Evolutionary conservation across 139 green algal genomes (phyloP), one percentile per base, ranked within the genome.

Genomic region (Closterium sp.): DNA sequence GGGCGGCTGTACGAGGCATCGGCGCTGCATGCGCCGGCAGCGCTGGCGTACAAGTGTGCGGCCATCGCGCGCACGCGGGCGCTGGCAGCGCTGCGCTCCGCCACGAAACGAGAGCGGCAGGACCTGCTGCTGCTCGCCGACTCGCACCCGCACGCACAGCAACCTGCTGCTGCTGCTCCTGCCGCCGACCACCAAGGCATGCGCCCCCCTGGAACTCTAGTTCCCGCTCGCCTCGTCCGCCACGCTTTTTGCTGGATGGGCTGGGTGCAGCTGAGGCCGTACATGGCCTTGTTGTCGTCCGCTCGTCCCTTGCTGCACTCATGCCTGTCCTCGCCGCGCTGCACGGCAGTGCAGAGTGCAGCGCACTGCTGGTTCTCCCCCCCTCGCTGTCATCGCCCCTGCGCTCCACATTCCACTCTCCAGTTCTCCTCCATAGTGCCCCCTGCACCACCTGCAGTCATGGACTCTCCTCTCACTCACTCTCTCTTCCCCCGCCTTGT

Each of bases 11-110:
- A 89, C 86, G 86, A 89, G 32, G 8, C 35, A 33, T 31, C n/a
- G 32, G 66, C 55, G 16, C 86, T 89, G 35, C 34, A 30, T 23
- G 88, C 64, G 31, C 33, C 36, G 6, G 88, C 88, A 30, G 88
- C 88, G 7, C 64, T 91, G 88, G 88, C 88, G 21, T 91, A 86
- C 30, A 91, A 91, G 38, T 91, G 88, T 87, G 88, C 88, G 0
- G 88, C 88, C 25, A 38, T 91, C 25, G 88, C 88, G 19, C 34
- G 88, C 34, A 91, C 88, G 12, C 88, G 88, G 12, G 88, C 88
- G 16, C 32, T 89, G 1, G 32, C 66, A 30, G 32, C 86, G 16
- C 31, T 35, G n/a, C 86, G 86, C 32, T 84, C 32, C 28, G 25
- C 86, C 30, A 43, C n/a, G 9, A 89, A 89, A n/a, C 35, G 66